Evolutionary conservation across 2,329 filamentous ascomycete species (phyloP), one percentile per base, ranked within the genome.

Genomic region (Apiospora aurea): DNA sequence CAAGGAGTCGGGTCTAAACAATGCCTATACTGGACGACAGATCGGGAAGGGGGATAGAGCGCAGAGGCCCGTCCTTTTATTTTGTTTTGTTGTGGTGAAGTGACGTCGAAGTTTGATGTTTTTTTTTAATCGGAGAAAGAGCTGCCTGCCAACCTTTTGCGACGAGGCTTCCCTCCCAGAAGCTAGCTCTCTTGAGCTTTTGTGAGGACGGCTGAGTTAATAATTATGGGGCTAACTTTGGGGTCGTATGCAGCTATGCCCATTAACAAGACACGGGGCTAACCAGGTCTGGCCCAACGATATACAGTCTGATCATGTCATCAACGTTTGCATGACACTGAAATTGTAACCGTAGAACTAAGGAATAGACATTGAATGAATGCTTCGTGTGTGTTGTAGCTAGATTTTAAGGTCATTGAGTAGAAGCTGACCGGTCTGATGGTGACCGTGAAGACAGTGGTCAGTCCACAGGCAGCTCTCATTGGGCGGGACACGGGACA

Each of bases 131-230:
- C 7, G 34, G 53, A 26, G 26, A 61, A 29, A 21, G 53, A 10
- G 8, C 18, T 57, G 51, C 51, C 18, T 61, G 53, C 29, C 53
- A 61, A 38, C 53, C 16, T 61, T 61, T 61, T 61, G 57, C 57
- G 57, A 64, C 57, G 38, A 24, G 34, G 47, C 44, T 51, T 41
- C 34, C 43, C 26, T 41, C 34, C 43, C 26, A 53, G 47, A 47
- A 49, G 67, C 41, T 46, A n/a, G n/a, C 38, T 24, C 24, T 34
- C 14, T n/a, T 43, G 10, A 41, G 47, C 18, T 61, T 61, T 61
- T 57, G 34, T 64, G 41, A 11, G 38, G 57, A 57, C 38, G 53
- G 53, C 53, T 61, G 57, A 41, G 57, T 34, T n/a, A 41, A 18
- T 16, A 57, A 64, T 38, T 64, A 38, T 41, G 57, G 57, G 18